Base-by-base conservation (phyloP, 768 basidiomycete species). In the Dendrothele bispora region DNA sequence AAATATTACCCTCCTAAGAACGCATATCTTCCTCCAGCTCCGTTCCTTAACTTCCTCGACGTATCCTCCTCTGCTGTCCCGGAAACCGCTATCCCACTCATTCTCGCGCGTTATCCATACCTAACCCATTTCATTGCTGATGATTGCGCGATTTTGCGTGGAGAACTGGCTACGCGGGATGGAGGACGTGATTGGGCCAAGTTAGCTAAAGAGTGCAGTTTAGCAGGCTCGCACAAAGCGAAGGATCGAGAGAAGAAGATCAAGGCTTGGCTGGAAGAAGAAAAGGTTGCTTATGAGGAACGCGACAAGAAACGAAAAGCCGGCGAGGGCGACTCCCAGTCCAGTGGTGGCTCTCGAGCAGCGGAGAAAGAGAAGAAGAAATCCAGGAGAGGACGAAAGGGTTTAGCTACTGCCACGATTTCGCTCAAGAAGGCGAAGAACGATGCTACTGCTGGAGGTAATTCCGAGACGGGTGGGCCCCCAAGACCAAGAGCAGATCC, bases 111-210 rank as follows among this genome's bases (percentile, higher is more conserved):
- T 6, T 79, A 87, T 53, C 59, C 67, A 0, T 58, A 56, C 1
- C 63, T 95, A 11, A 67, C 73, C 49, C 81, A 89, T 57, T 67
- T 97, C 34, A 69, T 94, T 18, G 59, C 92, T 17, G 92, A 95
- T 55, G 74, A 70, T 5, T 89, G 88, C 56, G 64, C 72, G 3
- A 58, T 83, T 10, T 66, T 84, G 41, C 73, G 79, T 5, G 79
- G 81, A 3, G 59, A 61, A 17, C 69, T 74, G 15, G 25, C 46
- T 4, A 70, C 71, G n/a, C 74, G 76, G 14, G 69, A 71, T 14
- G 76, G 77, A 26, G 17, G 30, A 11, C 32, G 45, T 18, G 73
- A 84, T 50, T 88, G 86, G 80, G 64, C 63, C 6, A 73, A 75
- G 4, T 55, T 93, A 2, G 88, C 87, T 0, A 78, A 78, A 51